Percentiles rank a stretch among this genome's conserved stretches.
phyloP scores from a whole-genome alignment of 139 green algal species.

The Closterium sp. region DNA sequence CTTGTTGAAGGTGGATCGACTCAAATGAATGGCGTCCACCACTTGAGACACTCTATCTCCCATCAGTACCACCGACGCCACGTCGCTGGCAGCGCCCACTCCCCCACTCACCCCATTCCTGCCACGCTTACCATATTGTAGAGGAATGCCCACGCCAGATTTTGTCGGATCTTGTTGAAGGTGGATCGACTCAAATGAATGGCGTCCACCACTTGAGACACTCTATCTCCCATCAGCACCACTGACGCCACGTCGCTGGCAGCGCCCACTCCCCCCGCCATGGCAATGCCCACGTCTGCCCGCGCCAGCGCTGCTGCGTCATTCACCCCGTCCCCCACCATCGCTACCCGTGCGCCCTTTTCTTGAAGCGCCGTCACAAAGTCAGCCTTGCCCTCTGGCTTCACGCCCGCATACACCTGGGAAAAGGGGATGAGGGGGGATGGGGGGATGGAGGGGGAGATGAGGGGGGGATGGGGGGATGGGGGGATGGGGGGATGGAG shows the following conservation, averaged over 20 bases:
- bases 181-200: constrained; percentile 67
- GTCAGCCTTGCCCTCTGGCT: constrained; percentile 50
- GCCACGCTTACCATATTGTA: no score
- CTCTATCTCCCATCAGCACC: constrained; percentile 87
- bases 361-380: constrained; percentile 52
- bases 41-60: background rate
- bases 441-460: background rate
- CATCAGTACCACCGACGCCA: background rate
- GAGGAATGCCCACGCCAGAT: constrained; percentile 86
- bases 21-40: constrained; percentile 58
- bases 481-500: background rate
- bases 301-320: constrained; percentile 85
- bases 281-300: constrained; percentile 79
- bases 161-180: constrained; percentile 88
- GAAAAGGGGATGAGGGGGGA: background rate
- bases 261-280: constrained; percentile 69
- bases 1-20: constrained; percentile 74
- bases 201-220: constrained; percentile 60
- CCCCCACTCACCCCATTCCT: background rate
- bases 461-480: background rate
- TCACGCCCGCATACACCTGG: constrained; percentile 45
- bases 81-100: background rate
- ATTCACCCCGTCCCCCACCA: constrained; percentile 97
- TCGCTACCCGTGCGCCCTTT: constrained; percentile 69
- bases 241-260: constrained; percentile 79